These are phyloP conservation scores for Saturnispora quitensis DNA, from an alignment of 805 yeast species.

Conservation along the genomic window DNA sequence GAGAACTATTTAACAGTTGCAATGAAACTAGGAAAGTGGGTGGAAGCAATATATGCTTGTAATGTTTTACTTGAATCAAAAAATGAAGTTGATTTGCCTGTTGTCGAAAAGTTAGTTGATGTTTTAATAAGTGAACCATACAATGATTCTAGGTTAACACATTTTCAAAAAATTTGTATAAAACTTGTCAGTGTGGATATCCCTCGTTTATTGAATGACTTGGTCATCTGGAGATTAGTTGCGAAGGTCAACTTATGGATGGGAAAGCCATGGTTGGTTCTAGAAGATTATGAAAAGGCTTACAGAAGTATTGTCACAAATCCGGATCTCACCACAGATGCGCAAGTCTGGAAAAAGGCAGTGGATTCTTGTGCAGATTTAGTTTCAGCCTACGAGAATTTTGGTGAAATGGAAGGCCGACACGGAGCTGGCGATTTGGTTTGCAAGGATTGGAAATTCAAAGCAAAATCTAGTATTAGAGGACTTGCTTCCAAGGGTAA, in stretches of 20 bases:
- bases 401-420: conserved; percentile 79
- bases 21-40: conserved; percentile 77
- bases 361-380: conserved; percentile 72
- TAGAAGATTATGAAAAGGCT: conserved; percentile 81
- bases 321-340: conserved; percentile 56
- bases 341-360: conserved; percentile 63
- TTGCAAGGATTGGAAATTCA: conserved; percentile 87
- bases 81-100: conserved; percentile 62
- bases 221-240: conserved; percentile 74
- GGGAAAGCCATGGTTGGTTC: conserved; percentile 75
- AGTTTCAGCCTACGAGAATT: conserved; percentile 75
- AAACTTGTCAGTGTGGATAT: conserved; percentile 63
- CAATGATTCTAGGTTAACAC: conserved; percentile 33
- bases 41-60: conserved; percentile 73
- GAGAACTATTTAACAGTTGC: conserved; percentile 82
- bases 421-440: conserved; percentile 76
- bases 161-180: conserved; percentile 60
- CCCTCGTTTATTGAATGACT: conserved; percentile 57
- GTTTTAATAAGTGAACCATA: conserved; percentile 47
- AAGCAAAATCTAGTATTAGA: conserved; percentile 63
- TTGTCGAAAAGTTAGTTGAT: conserved; percentile 65
- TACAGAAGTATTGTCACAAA: conserved; percentile 60
- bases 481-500: conserved; percentile 74
- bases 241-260: conserved; percentile 85
- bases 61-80: conserved; percentile 50